Base-by-base conservation (phyloP, 257 asterid species). In the Salvia hispanica region DNA sequence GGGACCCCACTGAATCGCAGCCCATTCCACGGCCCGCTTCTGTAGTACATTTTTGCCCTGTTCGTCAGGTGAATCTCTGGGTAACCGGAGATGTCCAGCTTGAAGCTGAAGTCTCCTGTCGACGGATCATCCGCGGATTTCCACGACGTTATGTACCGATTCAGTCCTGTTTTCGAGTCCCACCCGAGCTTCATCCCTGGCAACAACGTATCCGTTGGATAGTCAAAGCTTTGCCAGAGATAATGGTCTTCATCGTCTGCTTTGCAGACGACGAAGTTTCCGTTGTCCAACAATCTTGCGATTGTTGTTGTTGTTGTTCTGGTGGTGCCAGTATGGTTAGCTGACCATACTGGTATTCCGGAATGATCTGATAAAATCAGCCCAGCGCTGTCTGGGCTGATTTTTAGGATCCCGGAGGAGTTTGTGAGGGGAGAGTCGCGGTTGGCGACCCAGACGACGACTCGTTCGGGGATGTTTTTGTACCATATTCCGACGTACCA, bases 21-120 rank as follows among this genome's bases (percentile, higher is more conserved):
- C 18, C 98, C 98, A 65, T 90, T 86, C 98, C 98, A 92, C 12
- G 97, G 81, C 16, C 98, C 98, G 73, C 98, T 92, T 4, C 98
- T 81, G 37, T 92, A 90, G 4, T 21, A n/a, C 1, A 72, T 64
- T 0, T 0, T 16, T 5, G 56, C 46, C 14, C 62, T 73, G 12
- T 78, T 44, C 47, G 31, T 70, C 68, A 93, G 44, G 54, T 63
- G 71, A 2, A 76, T 40, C 50, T 90, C 97, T 6, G 98, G 97
- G 45, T 79, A 90, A 18, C 96, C 96, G 13, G 14, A 7, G 34
- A 65, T 74, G 66, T 85, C 71, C 9, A 93, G 68, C 80, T 75
- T 78, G 83, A 93, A 90, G n/a, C 84, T 75, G 74, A 34, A 85
- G 47, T 85, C 94, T 0, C 99, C 99, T 1, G 84, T 51, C 15